Conservation (phyloP, 371 early-diverging fungal genomes). For the Mortierella sp. region DNA sequence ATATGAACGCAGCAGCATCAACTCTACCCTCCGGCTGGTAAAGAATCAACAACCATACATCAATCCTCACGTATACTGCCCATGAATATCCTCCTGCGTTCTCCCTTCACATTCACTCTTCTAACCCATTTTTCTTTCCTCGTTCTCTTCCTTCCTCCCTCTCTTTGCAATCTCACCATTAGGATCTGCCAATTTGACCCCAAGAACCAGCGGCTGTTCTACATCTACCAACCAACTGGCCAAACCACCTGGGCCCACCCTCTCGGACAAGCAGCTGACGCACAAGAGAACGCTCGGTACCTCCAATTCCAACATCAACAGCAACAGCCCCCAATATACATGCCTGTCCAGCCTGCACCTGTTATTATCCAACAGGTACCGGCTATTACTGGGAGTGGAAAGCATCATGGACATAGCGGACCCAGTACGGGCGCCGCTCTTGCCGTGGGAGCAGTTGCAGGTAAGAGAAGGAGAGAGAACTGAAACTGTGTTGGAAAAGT, state of each 20-base stretch:
- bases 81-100: neutral
- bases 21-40: conserved; percentile 1
- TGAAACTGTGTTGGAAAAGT: neutral
- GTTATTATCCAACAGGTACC: neutral
- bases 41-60: neutral
- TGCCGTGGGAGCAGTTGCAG: conserved; percentile 42
- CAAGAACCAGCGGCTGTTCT: conserved; percentile 35
- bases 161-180: neutral
- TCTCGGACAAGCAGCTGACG: conserved; percentile 27
- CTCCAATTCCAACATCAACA: conserved; percentile 21
- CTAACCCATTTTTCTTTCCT: neutral
- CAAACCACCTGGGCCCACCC: conserved; percentile 40
- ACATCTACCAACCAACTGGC: conserved; percentile 38
- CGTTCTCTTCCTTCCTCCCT: neutral
- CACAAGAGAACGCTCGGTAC: conserved; percentile 39
- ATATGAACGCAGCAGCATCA: neutral
- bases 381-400: neutral
- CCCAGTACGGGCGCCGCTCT: conserved; percentile 35
- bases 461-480: conserved; percentile 7
- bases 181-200: conserved; percentile 49
- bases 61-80: no score
- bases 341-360: neutral
- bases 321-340: neutral
- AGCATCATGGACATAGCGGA: conserved; percentile 8
- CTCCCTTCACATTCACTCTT: neutral